Evolutionary conservation across 495 filamentous ascomycete genomes (phyloP).

Genomic region (Parathielavia hyrcaniae): DNA sequence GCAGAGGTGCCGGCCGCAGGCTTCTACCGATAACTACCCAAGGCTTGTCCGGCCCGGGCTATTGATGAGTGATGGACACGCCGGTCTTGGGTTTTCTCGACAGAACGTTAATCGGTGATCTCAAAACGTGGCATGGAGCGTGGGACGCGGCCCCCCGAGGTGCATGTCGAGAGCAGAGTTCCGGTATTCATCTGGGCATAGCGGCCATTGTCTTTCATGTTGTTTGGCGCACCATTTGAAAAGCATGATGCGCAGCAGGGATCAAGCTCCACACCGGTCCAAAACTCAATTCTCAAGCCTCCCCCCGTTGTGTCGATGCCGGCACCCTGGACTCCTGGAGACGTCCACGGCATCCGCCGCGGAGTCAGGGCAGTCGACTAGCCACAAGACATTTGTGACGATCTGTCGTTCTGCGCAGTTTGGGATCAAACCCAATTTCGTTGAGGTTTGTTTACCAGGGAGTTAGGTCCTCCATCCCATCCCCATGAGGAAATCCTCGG

Average conservation of each 20-base stretch:
- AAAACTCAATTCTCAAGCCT: conserved; percentile 17
- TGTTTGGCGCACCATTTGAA: background rate
- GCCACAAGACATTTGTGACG: too few relatives aligned
- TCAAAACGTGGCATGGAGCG: background rate
- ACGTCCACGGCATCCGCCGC: background rate
- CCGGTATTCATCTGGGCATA: conserved; percentile 3
- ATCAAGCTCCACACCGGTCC: conserved; percentile 17
- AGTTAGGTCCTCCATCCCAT: too few relatives aligned
- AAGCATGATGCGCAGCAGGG: conserved; percentile 30
- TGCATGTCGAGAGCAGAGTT: background rate
- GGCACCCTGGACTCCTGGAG: background rate
- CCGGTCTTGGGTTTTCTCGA: background rate
- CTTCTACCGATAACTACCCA: background rate
- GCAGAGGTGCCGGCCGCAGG: background rate
- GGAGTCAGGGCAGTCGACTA: background rate
- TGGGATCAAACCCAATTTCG: too few relatives aligned
- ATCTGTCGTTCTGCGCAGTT: too few relatives aligned
- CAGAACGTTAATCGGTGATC: background rate
- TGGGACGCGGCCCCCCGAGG: background rate
- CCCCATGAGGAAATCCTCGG: too few relatives aligned
- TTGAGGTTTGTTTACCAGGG: too few relatives aligned
- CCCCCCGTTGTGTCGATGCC: background rate
- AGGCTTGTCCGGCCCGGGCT: conserved; percentile 1
- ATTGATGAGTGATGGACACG: background rate
- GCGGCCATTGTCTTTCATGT: background rate